Evolutionary conservation across 768 basidiomycete genomes (phyloP), one percentile per base, ranked within the genome.

Genomic region (Suillus decipiens): DNA sequence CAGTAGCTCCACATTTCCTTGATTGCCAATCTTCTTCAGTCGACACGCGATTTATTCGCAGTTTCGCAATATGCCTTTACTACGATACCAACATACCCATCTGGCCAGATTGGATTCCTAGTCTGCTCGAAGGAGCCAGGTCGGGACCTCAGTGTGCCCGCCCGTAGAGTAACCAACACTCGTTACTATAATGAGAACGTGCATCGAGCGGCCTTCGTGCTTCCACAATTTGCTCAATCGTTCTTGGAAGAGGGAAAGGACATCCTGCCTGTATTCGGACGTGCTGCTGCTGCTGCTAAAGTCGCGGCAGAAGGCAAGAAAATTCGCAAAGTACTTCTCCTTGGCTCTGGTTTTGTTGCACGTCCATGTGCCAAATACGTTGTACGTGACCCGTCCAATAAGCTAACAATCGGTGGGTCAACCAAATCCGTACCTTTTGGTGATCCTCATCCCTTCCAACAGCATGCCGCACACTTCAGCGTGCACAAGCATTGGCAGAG

Each of bases 71-170:
- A 97, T 74, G 97, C 95, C 17, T 97, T 84, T 78, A 96, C 95
- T 64, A 98, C 95, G 24, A 96, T 99, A 68, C 96, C 96, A 0
- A 97, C 96, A 17, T 99, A 99, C 78, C 97, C 97, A 22, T 90
- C 92, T n/a, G 97, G 97, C 42, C 95, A 96, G 73, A 99, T 99
- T 70, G 96, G 97, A 28, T 96, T 96, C 79, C 83, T 96, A 68
- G 81, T 98, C 53, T 93, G 91, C 75, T 89, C 95, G 61, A 95
- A 91, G 77, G 89, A 89, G 34, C 76, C 79, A 17, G 81, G 79
- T 33, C 82, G 92, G 59, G 86, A 91, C 72, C 78, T 99, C 66
- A 84, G 81, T 59, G 86, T 81, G 22, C 90, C 96, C 0, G 68
- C 95, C 45, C 86, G 95, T 61, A 79, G 88, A 51, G 86, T 96